Conservation (phyloP, 805 yeast genomes). For the Candida ficus region DNA sequence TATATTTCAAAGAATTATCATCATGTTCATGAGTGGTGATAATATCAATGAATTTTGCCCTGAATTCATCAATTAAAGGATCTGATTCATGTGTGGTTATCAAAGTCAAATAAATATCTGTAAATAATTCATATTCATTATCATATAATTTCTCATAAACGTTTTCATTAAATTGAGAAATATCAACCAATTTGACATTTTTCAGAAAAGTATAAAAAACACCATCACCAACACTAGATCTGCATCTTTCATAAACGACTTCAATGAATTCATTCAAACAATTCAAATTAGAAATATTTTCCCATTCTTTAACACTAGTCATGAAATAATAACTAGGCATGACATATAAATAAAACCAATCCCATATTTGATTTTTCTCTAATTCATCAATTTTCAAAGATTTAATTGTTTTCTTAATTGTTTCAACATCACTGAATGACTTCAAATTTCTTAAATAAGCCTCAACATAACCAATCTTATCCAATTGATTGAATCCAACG, state of each 20-base stretch:
- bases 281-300: conserved; percentile 3
- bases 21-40: background rate
- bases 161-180: conserved; percentile 2
- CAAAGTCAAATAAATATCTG: background rate
- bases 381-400: background rate
- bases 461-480: conserved; percentile 1
- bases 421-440: background rate
- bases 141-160: background rate
- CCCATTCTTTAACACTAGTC: conserved; percentile 1
- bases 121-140: conserved; percentile 1
- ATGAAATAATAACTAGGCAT: conserved; percentile 1
- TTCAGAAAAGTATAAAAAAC: conserved; percentile 1
- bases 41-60: background rate
- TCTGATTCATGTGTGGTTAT: background rate
- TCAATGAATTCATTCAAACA: conserved; percentile 8
- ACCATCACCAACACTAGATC: conserved; percentile 2
- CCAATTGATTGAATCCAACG: background rate
- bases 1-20: background rate
- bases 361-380: background rate
- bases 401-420: background rate
- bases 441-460: background rate
- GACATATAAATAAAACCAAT: conserved; percentile 6
- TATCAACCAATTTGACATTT: background rate
- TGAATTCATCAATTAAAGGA: background rate
- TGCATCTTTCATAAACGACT: conserved; percentile 1